Conservation (phyloP, 176 grass and related monocot species). For the Aegilops longissima region DNA sequence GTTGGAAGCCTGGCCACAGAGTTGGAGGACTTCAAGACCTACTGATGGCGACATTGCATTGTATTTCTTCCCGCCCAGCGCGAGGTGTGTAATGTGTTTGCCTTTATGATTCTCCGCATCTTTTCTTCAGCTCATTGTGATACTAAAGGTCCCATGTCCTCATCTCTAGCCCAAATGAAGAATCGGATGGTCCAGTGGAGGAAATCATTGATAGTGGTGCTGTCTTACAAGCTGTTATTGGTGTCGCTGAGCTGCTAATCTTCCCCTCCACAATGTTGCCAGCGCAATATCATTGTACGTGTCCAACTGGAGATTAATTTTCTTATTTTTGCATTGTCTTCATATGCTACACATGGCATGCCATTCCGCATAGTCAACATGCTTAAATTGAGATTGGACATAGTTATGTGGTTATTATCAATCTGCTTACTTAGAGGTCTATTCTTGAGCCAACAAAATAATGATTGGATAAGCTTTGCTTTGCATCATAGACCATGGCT, state of each 20-base stretch:
- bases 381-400: not conserved
- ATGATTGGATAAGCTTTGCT: not conserved
- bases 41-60: constrained; percentile 64
- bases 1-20: constrained; percentile 62
- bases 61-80: constrained; percentile 60
- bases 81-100: constrained; percentile 35
- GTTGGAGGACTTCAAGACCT: constrained; percentile 46
- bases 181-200: constrained; percentile 20
- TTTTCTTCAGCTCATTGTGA: constrained; percentile 18
- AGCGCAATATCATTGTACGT: constrained; percentile 48
- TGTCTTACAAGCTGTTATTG: constrained; percentile 46
- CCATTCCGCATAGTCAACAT: not conserved
- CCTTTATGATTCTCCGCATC: not conserved
- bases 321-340: not conserved
- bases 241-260: constrained; percentile 44
- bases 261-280: constrained; percentile 55
- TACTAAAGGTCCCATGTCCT: constrained; percentile 6
- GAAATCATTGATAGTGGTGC: constrained; percentile 34
- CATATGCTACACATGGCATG: not conserved
- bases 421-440: not conserved
- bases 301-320: not conserved
- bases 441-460: not conserved
- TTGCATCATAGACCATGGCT: constrained; percentile 9
- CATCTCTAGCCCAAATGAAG: constrained; percentile 43
- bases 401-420: not conserved